phyloP scores from a whole-genome alignment of 805 yeast genomes.

The Jamesozyma lodderae region DNA sequence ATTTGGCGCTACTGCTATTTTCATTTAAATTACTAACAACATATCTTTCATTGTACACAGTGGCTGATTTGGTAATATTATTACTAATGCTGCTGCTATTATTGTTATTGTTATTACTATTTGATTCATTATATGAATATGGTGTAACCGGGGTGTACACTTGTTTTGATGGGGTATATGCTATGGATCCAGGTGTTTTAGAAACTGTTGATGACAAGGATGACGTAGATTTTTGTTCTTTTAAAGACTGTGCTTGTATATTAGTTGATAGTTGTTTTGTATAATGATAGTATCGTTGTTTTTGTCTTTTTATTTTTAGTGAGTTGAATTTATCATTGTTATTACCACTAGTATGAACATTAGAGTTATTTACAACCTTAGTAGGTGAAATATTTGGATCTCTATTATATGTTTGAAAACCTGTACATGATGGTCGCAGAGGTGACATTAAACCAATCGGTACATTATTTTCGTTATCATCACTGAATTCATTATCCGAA shows the following conservation, averaged over 20 bases:
- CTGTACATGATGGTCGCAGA: slow-evolving; percentile 16
- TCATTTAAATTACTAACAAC: not conserved
- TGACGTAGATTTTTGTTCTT: slow-evolving; percentile 19
- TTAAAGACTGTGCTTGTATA: slow-evolving; percentile 19
- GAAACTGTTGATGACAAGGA: slow-evolving; percentile 23
- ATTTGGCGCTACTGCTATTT: not conserved
- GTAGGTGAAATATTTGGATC: slow-evolving; percentile 7
- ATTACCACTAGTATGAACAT: not conserved
- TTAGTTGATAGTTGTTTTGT: slow-evolving; percentile 22
- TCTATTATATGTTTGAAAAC: slow-evolving; percentile 4
- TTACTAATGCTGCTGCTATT: slow-evolving; percentile 1
- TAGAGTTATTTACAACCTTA: not conserved
- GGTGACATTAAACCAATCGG: slow-evolving; percentile 15
- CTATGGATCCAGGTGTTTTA: slow-evolving; percentile 22
- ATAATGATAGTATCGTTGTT: slow-evolving; percentile 27
- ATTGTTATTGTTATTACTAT: slow-evolving; percentile 4
- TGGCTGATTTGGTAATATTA: not conserved
- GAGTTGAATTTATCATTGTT: slow-evolving; percentile 17
- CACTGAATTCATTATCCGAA: not conserved
- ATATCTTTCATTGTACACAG: not conserved
- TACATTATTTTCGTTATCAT: not conserved
- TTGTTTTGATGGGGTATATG: slow-evolving; percentile 19
- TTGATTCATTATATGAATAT: slow-evolving; percentile 11
- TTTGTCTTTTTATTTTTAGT: slow-evolving; percentile 27
- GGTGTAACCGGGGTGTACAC: slow-evolving; percentile 21